Conservation (phyloP, 2,329 filamentous ascomycete species). For the Trichoderma sp. region DNA sequence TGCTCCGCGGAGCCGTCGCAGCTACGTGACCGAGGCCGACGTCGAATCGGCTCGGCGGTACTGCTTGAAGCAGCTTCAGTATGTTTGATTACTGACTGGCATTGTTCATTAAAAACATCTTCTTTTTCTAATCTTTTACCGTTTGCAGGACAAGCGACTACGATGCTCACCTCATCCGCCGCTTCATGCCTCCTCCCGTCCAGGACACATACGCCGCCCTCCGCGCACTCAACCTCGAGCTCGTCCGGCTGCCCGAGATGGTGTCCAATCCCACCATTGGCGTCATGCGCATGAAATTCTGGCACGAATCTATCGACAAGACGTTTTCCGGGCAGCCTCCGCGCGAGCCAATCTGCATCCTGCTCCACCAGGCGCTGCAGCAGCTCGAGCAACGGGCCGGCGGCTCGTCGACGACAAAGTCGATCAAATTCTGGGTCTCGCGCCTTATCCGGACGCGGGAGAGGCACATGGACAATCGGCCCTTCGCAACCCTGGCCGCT, state of each 20-base stretch:
- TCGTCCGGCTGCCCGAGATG: constrained; percentile 84
- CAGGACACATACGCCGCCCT: constrained; percentile 86
- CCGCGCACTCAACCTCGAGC: constrained; percentile 87
- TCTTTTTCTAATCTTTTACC: too few relatives aligned
- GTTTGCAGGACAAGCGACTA: constrained; percentile 75
- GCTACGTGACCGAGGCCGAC: constrained; percentile 50
- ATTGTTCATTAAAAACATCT: too few relatives aligned
- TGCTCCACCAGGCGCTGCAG: constrained; percentile 71
- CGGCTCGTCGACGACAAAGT: constrained; percentile 43
- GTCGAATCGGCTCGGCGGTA: constrained; percentile 53
- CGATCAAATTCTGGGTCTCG: constrained; percentile 69
- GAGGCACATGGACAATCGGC: constrained; percentile 77
- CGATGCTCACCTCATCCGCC: constrained; percentile 80
- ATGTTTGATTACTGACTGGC: constrained; percentile 11
- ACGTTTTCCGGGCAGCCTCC: constrained; percentile 77
- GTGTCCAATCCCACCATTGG: constrained; percentile 87
- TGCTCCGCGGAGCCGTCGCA: constrained; percentile 29
- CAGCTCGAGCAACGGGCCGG: constrained; percentile 52
- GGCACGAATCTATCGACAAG: constrained; percentile 79
- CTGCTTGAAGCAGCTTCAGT: constrained; percentile 54
- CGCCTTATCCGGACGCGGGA: constrained; percentile 80
- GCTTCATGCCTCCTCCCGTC: constrained; percentile 73
- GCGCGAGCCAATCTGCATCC: constrained; percentile 84
- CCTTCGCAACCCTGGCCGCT: constrained; percentile 69
- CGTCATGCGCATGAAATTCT: constrained; percentile 89